A percentile compares a stretch with the other conserved stretches of the same genome.
Evolutionary conservation across 2,329 filamentous ascomycete species (phyloP).

Genomic region (Penicillium sp.): DNA sequence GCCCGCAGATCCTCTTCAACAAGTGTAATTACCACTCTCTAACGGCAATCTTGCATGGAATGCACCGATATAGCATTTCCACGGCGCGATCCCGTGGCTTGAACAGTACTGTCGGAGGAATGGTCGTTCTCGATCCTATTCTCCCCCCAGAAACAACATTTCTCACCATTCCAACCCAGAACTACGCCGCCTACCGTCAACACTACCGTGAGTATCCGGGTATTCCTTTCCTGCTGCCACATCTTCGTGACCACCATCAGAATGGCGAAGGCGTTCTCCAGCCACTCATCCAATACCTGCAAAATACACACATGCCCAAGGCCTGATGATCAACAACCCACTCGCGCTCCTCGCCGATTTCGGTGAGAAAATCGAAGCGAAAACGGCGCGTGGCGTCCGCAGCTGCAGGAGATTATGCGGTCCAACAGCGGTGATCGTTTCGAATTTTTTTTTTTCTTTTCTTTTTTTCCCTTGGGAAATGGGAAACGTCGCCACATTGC

Average conservation of each 20-base stretch:
- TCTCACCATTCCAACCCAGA: slow-evolving; percentile 31
- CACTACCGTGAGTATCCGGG: slow-evolving; percentile 33
- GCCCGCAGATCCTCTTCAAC: slow-evolving; percentile 28
- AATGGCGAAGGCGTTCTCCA: slow-evolving; percentile 28
- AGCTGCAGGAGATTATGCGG: slow-evolving; percentile 13
- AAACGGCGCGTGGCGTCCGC: slow-evolving; percentile 11
- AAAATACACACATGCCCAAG: slow-evolving; percentile 2
- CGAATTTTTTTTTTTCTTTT: not conserved
- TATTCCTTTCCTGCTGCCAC: slow-evolving; percentile 40
- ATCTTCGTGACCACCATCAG: slow-evolving; percentile 34
- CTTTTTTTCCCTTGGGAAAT: slow-evolving; percentile 2
- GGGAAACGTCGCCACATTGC: not conserved
- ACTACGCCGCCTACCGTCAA: slow-evolving; percentile 37
- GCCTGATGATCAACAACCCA: slow-evolving; percentile 3
- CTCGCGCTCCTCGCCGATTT: not conserved
- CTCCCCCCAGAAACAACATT: slow-evolving; percentile 24
- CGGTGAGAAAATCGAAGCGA: slow-evolving; percentile 3
- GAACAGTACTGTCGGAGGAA: slow-evolving; percentile 12
- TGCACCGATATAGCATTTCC: slow-evolving; percentile 33
- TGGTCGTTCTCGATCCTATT: slow-evolving; percentile 24
- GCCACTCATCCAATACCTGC: slow-evolving; percentile 28
- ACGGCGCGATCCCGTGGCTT: slow-evolving; percentile 19
- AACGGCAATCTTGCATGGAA: slow-evolving; percentile 36
- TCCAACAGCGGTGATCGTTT: slow-evolving; percentile 2
- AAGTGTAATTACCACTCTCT: slow-evolving; percentile 38